phyloP scores from a whole-genome alignment of 2,329 filamentous ascomycete species.

The Aspergillus terreus region DNA sequence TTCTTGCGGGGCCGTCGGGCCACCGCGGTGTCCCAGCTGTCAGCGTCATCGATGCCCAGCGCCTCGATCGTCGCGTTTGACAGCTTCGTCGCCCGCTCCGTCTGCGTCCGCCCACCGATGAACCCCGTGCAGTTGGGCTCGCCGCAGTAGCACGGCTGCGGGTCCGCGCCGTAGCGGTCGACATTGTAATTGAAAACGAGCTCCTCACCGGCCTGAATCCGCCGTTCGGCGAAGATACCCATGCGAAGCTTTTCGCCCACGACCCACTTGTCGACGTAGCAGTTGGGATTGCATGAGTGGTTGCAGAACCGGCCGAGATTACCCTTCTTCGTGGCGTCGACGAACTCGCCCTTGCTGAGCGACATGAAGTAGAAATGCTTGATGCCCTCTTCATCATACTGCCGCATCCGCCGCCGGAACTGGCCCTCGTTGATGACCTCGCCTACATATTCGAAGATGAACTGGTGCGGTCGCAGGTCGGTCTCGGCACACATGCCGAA shows the following conservation, averaged over 20 bases:
- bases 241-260: conserved; percentile 96
- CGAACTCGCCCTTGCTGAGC: conserved; percentile 90
- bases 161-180: conserved; percentile 93
- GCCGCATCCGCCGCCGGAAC: conserved; percentile 83
- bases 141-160: conserved; percentile 93
- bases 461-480: conserved; percentile 76
- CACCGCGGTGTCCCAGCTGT: conserved; percentile 87
- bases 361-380: conserved; percentile 99
- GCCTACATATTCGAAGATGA: conserved; percentile 97
- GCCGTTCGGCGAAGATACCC: conserved; percentile 92
- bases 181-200: conserved; percentile 99
- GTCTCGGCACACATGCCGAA: conserved; percentile 82
- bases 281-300: conserved; percentile 97
- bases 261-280: conserved; percentile 99
- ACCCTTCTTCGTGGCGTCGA: conserved; percentile 94
- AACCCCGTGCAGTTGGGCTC: conserved; percentile 94
- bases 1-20: conserved; percentile 90
- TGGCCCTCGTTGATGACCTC: conserved; percentile 93
- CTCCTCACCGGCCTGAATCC: conserved; percentile 84
- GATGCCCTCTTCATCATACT: conserved; percentile 94
- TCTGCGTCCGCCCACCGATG: conserved; percentile 97
- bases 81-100: conserved; percentile 88
- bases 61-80: conserved; percentile 88
- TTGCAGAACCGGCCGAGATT: conserved; percentile 98
- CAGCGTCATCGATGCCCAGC: conserved; percentile 87